Evolutionary conservation across 2,329 filamentous ascomycete genomes (phyloP).

Genomic region (Metarhizium sp.): DNA sequence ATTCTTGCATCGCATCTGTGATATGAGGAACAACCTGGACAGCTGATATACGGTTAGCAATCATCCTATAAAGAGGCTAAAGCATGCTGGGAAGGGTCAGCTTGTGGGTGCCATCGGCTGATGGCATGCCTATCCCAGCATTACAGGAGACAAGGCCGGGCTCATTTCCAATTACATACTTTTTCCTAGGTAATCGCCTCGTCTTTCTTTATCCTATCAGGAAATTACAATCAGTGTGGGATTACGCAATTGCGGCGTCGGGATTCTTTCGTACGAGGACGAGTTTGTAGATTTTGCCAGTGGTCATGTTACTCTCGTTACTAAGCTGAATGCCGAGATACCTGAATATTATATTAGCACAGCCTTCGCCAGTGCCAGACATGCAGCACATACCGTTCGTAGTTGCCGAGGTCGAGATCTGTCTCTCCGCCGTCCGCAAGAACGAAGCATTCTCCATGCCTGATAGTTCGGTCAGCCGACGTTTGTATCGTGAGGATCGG

Average conservation of each 20-base stretch:
- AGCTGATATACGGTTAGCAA: constrained; percentile 20
- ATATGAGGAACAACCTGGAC: constrained; percentile 90
- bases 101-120: neutral
- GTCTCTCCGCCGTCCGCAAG: constrained; percentile 65
- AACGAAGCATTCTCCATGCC: constrained; percentile 85
- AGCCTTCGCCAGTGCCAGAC: neutral
- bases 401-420: constrained; percentile 49
- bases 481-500: neutral
- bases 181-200: constrained; percentile 73
- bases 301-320: constrained; percentile 91
- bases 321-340: constrained; percentile 78
- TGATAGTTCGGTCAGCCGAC: constrained; percentile 19
- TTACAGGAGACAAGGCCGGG: neutral
- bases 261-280: constrained; percentile 45
- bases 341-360: constrained; percentile 10
- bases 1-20: constrained; percentile 84
- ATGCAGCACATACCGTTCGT: constrained; percentile 30
- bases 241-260: neutral
- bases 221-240: constrained; percentile 1
- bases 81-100: neutral
- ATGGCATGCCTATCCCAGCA: neutral
- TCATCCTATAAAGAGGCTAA: neutral
- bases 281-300: constrained; percentile 88
- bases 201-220: constrained; percentile 45
- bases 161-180: constrained; percentile 20